These are phyloP conservation scores for Macrolepiota fuliginosa DNA, from an alignment of 768 basidiomycete species.

Conservation along the genomic window DNA sequence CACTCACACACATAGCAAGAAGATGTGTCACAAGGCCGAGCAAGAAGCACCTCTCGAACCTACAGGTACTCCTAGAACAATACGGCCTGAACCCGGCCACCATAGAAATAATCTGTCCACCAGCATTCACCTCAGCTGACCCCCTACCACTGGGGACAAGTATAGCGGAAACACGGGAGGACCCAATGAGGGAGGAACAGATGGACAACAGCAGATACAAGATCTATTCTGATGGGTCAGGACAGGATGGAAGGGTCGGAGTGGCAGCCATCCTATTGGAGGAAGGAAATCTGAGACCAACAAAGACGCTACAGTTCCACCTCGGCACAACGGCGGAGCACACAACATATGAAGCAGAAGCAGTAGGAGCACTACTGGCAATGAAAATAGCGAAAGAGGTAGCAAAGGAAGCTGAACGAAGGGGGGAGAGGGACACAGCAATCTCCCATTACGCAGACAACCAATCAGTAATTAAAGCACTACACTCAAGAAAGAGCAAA, in stretches of 20 bases:
- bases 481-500: background rate
- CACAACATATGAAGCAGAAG: slow-evolving; percentile 22
- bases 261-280: slow-evolving; percentile 19
- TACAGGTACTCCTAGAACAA: slow-evolving; percentile 9
- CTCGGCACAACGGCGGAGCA: slow-evolving; percentile 16
- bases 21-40: too few relatives aligned
- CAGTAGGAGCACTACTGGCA: slow-evolving; percentile 20
- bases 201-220: slow-evolving; percentile 5
- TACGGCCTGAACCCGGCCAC: background rate
- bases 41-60: slow-evolving; percentile 6
- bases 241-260: slow-evolving; percentile 18
- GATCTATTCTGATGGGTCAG: slow-evolving; percentile 22
- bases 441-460: slow-evolving; percentile 16
- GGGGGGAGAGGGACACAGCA: background rate
- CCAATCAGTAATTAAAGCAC: slow-evolving; percentile 16
- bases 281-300: background rate
- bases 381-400: slow-evolving; percentile 10
- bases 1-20: slow-evolving; percentile 8
- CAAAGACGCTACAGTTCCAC: slow-evolving; percentile 6
- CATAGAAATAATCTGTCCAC: slow-evolving; percentile 13
- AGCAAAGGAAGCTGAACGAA: background rate
- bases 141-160: background rate
- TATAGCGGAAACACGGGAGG: slow-evolving; percentile 3
- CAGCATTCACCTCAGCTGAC: background rate
- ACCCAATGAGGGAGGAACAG: slow-evolving; percentile 7